These are phyloP conservation scores for Filosporella fistucella DNA, from an alignment of 495 filamentous ascomycete species.

Conservation along the genomic window DNA sequence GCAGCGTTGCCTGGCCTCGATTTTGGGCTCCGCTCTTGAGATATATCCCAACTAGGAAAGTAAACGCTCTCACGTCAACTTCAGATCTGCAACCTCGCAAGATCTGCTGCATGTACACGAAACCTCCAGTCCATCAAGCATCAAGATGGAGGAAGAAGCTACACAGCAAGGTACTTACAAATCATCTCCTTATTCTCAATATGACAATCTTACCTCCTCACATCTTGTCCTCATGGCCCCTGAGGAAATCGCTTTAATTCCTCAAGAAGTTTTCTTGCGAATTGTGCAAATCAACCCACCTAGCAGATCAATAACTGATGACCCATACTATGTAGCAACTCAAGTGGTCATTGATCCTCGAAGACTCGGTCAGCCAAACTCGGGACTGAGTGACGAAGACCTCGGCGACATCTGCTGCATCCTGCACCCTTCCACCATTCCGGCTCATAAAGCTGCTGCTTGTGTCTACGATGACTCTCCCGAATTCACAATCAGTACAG, in stretches of 20 bases:
- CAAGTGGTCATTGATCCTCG: constrained; percentile 79
- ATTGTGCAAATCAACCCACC: too few species aligned
- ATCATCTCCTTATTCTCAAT: constrained; percentile 10
- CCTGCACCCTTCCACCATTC: constrained; percentile 70
- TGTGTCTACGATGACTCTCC: constrained; percentile 42
- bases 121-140: too few species aligned
- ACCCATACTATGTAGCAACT: constrained; percentile 46
- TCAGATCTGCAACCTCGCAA: too few species aligned
- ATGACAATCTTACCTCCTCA: too few species aligned
- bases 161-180: constrained; percentile 26
- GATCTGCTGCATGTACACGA: too few species aligned
- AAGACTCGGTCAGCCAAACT: constrained; percentile 62
- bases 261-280: too few species aligned
- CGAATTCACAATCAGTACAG: constrained; percentile 50
- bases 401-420: constrained; percentile 86
- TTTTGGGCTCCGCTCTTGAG: too few species aligned
- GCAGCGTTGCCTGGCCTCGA: too few species aligned
- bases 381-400: constrained; percentile 74
- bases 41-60: neutral
- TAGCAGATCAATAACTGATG: constrained; percentile 10
- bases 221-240: too few species aligned
- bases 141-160: constrained; percentile 33
- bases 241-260: too few species aligned
- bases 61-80: too few species aligned
- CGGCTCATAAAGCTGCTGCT: constrained; percentile 64